Conservation (phyloP, 441 rosid genomes). For the Eutrema salsugineum region DNA sequence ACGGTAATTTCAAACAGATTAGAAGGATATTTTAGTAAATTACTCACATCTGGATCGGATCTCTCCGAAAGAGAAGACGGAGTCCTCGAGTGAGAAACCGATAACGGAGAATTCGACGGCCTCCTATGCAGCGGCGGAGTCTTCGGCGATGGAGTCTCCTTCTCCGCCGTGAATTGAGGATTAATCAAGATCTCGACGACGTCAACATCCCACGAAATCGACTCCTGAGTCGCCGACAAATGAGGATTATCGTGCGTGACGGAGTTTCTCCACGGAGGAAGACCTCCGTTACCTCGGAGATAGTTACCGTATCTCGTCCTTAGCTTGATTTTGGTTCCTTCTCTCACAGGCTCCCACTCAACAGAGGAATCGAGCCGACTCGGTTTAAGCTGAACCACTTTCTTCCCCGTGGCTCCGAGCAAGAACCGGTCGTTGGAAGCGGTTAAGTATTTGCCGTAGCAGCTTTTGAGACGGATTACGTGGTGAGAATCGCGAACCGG, state of each 20-base stretch:
- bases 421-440: constrained; percentile 82
- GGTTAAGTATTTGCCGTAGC: constrained; percentile 63
- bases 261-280: constrained; percentile 95
- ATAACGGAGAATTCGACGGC: constrained; percentile 39
- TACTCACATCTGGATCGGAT: constrained; percentile 59
- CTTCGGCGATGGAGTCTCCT: background rate
- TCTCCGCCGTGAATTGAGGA: constrained; percentile 21
- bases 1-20: background rate
- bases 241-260: constrained; percentile 88
- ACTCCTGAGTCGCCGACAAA: constrained; percentile 68
- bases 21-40: background rate
- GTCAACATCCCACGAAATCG: constrained; percentile 78
- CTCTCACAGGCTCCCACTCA: constrained; percentile 89
- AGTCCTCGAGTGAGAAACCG: constrained; percentile 28
- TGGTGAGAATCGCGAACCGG: constrained; percentile 40
- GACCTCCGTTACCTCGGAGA: constrained; percentile 81
- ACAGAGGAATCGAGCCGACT: constrained; percentile 59
- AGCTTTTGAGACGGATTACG: constrained; percentile 55
- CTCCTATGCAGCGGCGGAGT: constrained; percentile 42
- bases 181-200: constrained; percentile 55
- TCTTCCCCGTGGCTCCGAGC: constrained; percentile 82
- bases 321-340: constrained; percentile 57
- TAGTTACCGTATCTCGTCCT: constrained; percentile 68
- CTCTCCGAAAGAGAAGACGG: constrained; percentile 40
- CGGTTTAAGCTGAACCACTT: constrained; percentile 60